These are phyloP conservation scores for Ceratocystis ficicola DNA, from an alignment of 2,329 filamentous ascomycete species.

Conservation along the genomic window DNA sequence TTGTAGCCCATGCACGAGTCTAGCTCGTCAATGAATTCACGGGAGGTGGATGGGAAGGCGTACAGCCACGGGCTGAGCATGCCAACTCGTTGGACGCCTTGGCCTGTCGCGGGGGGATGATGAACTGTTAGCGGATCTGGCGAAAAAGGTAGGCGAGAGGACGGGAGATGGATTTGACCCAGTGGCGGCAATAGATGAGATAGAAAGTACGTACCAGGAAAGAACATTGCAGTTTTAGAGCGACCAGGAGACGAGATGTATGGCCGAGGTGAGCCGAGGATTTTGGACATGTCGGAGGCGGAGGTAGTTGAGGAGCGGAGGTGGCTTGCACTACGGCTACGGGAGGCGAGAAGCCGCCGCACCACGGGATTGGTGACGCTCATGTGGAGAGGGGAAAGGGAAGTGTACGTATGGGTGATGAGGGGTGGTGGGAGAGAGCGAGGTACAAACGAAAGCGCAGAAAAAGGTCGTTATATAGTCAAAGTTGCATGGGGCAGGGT, in stretches of 20 bases:
- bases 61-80: constrained; percentile 80
- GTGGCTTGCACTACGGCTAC: constrained; percentile 13
- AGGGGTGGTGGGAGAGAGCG: background rate
- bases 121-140: constrained; percentile 8
- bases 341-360: constrained; percentile 21
- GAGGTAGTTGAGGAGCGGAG: constrained; percentile 7
- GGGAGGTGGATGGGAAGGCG: constrained; percentile 67
- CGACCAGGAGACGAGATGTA: constrained; percentile 14
- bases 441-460: background rate
- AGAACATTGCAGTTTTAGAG: constrained; percentile 46
- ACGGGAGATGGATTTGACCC: background rate
- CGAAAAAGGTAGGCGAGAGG: background rate
- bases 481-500: no score
- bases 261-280: constrained; percentile 12
- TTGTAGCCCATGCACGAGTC: constrained; percentile 59
- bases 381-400: constrained; percentile 1
- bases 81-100: constrained; percentile 79
- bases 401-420: constrained; percentile 11
- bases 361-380: constrained; percentile 18
- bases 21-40: constrained; percentile 72
- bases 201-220: constrained; percentile 36
- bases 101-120: constrained; percentile 44
- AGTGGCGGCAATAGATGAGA: background rate
- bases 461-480: background rate
- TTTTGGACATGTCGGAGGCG: constrained; percentile 18